These are phyloP conservation scores for Vicia villosa DNA, from an alignment of 306 rosid genomes.

Conservation along the genomic window DNA sequence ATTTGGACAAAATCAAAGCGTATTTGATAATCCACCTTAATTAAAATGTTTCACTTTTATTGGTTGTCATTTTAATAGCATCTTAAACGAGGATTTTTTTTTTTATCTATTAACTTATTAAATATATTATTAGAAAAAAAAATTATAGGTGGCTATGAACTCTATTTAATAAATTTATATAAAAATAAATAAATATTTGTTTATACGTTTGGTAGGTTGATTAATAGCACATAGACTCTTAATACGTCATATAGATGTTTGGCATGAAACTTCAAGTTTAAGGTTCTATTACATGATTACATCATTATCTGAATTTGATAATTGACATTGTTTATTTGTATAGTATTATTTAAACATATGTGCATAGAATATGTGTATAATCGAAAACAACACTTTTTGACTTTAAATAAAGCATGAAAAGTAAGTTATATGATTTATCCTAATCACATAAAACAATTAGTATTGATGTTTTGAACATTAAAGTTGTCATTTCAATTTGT, in stretches of 20 bases:
- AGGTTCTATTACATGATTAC: not conserved
- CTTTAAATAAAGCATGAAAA: conserved; percentile 43
- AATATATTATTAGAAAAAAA: no score
- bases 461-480: not conserved
- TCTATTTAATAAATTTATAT: no score
- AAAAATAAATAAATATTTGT: no score
- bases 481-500: conserved; percentile 32
- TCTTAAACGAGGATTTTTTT: no score
- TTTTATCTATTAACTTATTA: no score
- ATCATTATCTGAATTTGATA: conserved; percentile 15
- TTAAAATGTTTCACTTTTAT: no score
- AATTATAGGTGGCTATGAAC: no score
- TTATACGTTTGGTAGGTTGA: conserved; percentile 20
- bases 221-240: conserved; percentile 20
- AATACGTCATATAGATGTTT: conserved; percentile 33
- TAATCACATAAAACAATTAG: conserved; percentile 39
- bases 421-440: conserved; percentile 40
- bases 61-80: no score
- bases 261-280: conserved; percentile 22
- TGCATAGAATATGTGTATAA: conserved; percentile 10
- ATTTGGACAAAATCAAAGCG: conserved; percentile 28
- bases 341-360: not conserved
- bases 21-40: no score
- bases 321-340: not conserved
- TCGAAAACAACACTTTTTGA: conserved; percentile 46